Base-by-base conservation (phyloP, 805 yeast species). In the Starmerella ratchasimensis region DNA sequence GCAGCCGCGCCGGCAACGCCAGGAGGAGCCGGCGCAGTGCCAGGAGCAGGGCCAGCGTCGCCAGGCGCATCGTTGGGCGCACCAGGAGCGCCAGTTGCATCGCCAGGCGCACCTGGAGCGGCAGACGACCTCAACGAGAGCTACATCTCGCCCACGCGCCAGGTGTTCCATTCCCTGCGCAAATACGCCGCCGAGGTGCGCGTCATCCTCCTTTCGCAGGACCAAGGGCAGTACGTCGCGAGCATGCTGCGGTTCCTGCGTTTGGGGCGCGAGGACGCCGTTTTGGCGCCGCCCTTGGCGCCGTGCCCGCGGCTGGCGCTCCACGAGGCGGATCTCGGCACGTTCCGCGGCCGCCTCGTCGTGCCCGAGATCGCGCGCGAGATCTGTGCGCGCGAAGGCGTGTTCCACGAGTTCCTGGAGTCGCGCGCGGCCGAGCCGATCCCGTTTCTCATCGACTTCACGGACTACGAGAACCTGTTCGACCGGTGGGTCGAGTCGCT, bases 171-270 rank as follows among this genome's bases (percentile, higher is more conserved):
- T 20, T 17, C 25, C 11, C 17, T 39, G 17, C 26, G 42, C 15
- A 7, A 33, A 9, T 35, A 39, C 18, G 22, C 42, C 4, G 33
- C 31, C 9, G 42, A 39, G 17, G 30, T 39, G 16, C 38, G 42
- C 5, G 38, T 39, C 5, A 34, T 39, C n/a, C 25, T 39, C 11
- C 21, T 39, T 6, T 34, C 42, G 9, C 19, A 25, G 4, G 36
- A 31, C 4, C 13, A 33, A 3, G 38, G 42, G 4, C 24, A 30
- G 17, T 4, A 30, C n/a, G 38, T 34, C 8, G 31, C 30, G 2
- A 32, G 28, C 13, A 34, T 34, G 38, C 22, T 39, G 15, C 26
- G 36, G 6, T 39, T 20, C 20, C 28, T 39, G 7, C 10, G 33
- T 11, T 11, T 30, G 6, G 24, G 24, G 14, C 10, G 14, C 10